These are phyloP conservation scores for Inga oerstediana DNA, from an alignment of 306 rosid genomes.

Conservation along the genomic window DNA sequence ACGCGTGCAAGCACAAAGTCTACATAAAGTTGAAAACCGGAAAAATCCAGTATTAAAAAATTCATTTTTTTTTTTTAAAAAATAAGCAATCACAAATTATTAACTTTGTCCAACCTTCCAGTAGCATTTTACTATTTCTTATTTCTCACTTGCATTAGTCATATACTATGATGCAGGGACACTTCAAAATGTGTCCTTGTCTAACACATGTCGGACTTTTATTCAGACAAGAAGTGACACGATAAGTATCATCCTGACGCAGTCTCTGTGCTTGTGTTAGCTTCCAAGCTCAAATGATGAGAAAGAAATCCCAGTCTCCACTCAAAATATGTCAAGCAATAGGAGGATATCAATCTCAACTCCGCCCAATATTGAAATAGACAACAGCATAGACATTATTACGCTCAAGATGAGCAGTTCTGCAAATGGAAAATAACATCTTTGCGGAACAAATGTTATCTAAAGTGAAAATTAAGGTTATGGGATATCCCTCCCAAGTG, in stretches of 20 bases:
- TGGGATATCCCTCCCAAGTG: neutral
- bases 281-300: neutral
- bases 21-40: neutral
- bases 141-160: neutral
- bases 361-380: neutral
- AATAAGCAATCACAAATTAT: neutral
- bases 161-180: neutral
- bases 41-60: neutral
- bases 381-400: neutral
- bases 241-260: neutral
- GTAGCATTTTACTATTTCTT: neutral
- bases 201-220: neutral
- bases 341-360: neutral
- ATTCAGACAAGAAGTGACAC: neutral
- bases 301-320: neutral
- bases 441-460: neutral
- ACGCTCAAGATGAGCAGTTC: neutral
- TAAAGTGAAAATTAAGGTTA: neutral
- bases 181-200: neutral
- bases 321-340: neutral
- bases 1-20: neutral
- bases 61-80: neutral
- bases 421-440: neutral
- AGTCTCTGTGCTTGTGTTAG: neutral
- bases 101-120: neutral